Conservation (phyloP, 257 asterid genomes). For the Hygrophila difformis region DNA sequence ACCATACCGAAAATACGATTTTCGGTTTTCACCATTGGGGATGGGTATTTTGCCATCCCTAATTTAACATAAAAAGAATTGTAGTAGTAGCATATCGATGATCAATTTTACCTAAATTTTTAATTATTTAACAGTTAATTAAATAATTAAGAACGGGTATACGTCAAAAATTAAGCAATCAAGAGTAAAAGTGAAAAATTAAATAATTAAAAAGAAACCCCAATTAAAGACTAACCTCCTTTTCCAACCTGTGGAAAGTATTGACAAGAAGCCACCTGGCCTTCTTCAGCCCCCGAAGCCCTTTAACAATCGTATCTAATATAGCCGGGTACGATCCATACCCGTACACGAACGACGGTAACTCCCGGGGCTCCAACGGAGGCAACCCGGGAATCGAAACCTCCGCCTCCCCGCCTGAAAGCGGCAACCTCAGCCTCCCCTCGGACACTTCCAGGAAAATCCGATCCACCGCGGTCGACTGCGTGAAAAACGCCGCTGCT, state of each 20-base stretch:
- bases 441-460: slow-evolving; percentile 21
- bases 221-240: too few species aligned
- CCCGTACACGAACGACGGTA: slow-evolving; percentile 31
- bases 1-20: too few species aligned
- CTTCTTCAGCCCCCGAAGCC: slow-evolving; percentile 24
- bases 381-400: slow-evolving; percentile 35
- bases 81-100: too few species aligned
- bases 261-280: slow-evolving; percentile 40
- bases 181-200: too few species aligned
- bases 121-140: too few species aligned
- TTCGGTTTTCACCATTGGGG: too few species aligned
- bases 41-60: too few species aligned
- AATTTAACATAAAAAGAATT: too few species aligned
- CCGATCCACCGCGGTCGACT: slow-evolving; percentile 35
- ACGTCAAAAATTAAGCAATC: too few species aligned
- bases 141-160: too few species aligned
- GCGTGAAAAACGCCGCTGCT: slow-evolving; percentile 41
- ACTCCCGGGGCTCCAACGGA: slow-evolving; percentile 25
- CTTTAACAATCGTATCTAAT: slow-evolving; percentile 19
- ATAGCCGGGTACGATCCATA: slow-evolving; percentile 25
- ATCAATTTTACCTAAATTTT: too few species aligned
- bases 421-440: slow-evolving; percentile 24
- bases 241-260: slow-evolving; percentile 33
- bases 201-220: too few species aligned
- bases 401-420: slow-evolving; percentile 14